Evolutionary conservation across 2,329 filamentous ascomycete genomes (phyloP).

Genomic region (Davidsoniella eucalypti): DNA sequence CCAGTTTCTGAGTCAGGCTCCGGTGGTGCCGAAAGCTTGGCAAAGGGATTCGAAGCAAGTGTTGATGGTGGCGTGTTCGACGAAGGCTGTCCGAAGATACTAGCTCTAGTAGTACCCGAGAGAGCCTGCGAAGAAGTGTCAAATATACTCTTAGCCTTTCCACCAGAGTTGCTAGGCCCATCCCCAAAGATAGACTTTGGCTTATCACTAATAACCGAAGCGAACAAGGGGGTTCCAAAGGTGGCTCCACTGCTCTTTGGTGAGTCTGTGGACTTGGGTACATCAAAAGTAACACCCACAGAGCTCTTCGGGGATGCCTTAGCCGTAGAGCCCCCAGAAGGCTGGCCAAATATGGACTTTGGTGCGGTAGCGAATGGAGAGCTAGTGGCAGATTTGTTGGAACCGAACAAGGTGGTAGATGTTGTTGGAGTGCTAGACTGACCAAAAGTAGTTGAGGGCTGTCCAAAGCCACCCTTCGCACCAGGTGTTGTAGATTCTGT

Average conservation of each 20-base stretch:
- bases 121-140: not conserved
- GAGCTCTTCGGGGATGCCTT: no score
- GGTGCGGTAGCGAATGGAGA: not conserved
- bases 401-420: not conserved
- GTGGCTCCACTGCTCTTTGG: no score
- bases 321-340: not conserved
- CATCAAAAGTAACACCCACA: no score
- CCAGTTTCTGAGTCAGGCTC: constrained; percentile 8
- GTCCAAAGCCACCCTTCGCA: not conserved
- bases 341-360: constrained; percentile 1
- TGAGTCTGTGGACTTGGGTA: no score
- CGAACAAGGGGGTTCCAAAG: no score
- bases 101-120: constrained; percentile 6
- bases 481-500: not conserved
- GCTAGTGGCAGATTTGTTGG: not conserved
- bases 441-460: not conserved
- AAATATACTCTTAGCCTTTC: constrained; percentile 10
- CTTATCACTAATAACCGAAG: not conserved
- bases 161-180: not conserved
- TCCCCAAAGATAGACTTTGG: not conserved
- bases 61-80: not conserved
- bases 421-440: not conserved
- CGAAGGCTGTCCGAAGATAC: constrained; percentile 14
- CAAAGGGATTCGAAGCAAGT: constrained; percentile 6
- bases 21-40: constrained; percentile 1